phyloP scores from a whole-genome alignment of 2,329 filamentous ascomycete species.

The Fusarium transvaalense region DNA sequence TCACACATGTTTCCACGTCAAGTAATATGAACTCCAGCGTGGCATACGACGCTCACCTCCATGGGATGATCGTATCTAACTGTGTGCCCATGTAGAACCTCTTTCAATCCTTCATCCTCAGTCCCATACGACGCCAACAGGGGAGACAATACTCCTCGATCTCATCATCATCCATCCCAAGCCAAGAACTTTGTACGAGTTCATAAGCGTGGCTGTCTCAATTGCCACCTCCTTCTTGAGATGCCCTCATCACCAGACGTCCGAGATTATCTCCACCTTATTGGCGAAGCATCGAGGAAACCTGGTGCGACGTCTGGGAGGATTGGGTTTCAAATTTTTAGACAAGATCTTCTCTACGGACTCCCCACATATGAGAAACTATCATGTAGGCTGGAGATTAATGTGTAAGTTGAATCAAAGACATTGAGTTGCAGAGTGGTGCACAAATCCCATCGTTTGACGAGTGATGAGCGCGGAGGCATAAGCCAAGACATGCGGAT shows the following conservation, averaged over 20 bases:
- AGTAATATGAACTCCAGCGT: background rate
- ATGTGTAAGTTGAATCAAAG: conserved; percentile 33
- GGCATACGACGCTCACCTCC: background rate
- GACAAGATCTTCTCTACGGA: conserved; percentile 4
- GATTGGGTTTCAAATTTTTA: conserved; percentile 18
- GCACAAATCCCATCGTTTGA: conserved; percentile 4
- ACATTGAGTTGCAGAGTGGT: conserved; percentile 33
- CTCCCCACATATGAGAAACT: background rate
- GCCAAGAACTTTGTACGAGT: conserved; percentile 13
- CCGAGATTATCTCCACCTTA: background rate
- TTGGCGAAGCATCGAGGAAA: background rate
- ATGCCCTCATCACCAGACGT: background rate
- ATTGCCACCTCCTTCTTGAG: conserved; percentile 8
- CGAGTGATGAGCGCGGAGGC: background rate
- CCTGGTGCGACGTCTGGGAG: conserved; percentile 6
- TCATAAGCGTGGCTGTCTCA: conserved; percentile 24
- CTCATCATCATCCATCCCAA: background rate
- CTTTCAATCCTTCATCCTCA: background rate
- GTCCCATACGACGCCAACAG: background rate
- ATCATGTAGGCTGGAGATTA: conserved; percentile 16
- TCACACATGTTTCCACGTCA: too few species aligned
- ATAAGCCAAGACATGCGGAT: background rate
- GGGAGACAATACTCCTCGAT: background rate
- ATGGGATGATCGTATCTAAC: background rate
- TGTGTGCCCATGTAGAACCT: background rate